Evolutionary conservation across 345 rosid species (phyloP), one percentile per base, ranked within the genome.

Genomic region (Citrus sp.): DNA sequence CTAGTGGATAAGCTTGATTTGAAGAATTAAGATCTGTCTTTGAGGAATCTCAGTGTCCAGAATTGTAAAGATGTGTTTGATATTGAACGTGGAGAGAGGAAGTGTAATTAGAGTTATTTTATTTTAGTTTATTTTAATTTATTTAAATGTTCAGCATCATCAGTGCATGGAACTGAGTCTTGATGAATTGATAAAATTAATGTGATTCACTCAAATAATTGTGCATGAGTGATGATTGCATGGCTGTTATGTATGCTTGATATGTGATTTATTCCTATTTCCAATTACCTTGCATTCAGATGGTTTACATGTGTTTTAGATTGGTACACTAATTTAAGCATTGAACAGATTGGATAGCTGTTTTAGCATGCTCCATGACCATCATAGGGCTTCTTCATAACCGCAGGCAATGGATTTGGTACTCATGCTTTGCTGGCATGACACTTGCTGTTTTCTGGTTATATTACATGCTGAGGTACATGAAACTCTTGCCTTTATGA

Each of bases 371-470:
- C 86, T 88, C 85, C 38, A 69, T 92, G 83, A 84, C 91, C 74
- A 82, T 89, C 72, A 16, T 81, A 7, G 98, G 97, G 70, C 82
- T 96, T 56, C 72, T 90, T 76, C 82, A 77, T 73, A 83, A 86
- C 83, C 88, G 73, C 51, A 86, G 90, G 79, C 85, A 65, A 65
- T 96, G 95, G 97, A 87, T 91, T 75, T 86, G 87, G 92, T 89
- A 84, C 83, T 91, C 97, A 1, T 91, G 85, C 86, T 87, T 64
- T 78, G 32, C 80, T n/a, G 89, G 92, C 70, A 54, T 87, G 64
- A 69, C 83, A 55, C 80, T 90, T 70, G 89, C 99, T 42, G 72
- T 86, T 67, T 96, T 96, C 86, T 96, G 99, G 98, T 83, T 89
- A 42, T 88, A 89, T 78, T 85, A 80, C 87, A 87, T 96, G 91